A percentile compares a stretch with the other conserved stretches of the same genome.
These are phyloP conservation scores for Skeletonema tropicum DNA, from an alignment of 108 stramenopile species.

Conservation along the genomic window DNA sequence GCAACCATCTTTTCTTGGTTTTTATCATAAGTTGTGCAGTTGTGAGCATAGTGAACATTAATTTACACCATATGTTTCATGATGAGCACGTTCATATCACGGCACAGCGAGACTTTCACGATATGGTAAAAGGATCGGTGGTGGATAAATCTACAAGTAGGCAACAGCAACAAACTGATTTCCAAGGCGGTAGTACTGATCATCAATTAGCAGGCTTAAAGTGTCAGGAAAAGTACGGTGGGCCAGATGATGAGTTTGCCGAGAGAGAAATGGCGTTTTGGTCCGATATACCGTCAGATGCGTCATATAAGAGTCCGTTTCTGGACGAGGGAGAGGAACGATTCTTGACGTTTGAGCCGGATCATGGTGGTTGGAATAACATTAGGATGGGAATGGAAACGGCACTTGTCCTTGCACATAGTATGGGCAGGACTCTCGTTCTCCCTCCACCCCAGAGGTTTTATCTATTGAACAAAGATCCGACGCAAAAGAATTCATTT, in stretches of 20 bases:
- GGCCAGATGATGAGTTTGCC: slow-evolving; percentile 61
- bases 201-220: slow-evolving; percentile 71
- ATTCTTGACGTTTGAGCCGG: slow-evolving; percentile 95
- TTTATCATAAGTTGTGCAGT: background rate
- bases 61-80: slow-evolving; percentile 8
- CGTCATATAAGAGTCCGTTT: slow-evolving; percentile 66
- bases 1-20: slow-evolving; percentile 1
- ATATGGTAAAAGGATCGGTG: background rate
- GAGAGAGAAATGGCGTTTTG: slow-evolving; percentile 89
- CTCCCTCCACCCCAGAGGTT: slow-evolving; percentile 73
- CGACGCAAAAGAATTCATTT: slow-evolving; percentile 64
- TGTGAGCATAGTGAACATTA: slow-evolving; percentile 1
- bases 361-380: slow-evolving; percentile 68
- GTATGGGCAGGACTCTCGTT: slow-evolving; percentile 92
- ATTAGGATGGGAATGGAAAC: slow-evolving; percentile 76
- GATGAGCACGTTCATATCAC: background rate
- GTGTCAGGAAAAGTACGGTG: slow-evolving; percentile 70
- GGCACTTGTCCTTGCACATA: slow-evolving; percentile 78
- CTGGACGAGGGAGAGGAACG: slow-evolving; percentile 45
- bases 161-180: background rate
- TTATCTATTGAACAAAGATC: slow-evolving; percentile 56
- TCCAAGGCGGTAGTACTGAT: background rate
- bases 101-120: slow-evolving; percentile 3
- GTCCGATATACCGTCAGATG: slow-evolving; percentile 79
- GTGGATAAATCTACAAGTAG: background rate